Evolutionary conservation across 352 stramenopile species (phyloP), one percentile per base, ranked within the genome.

Genomic region (Pythium rhizo-oryzae): DNA sequence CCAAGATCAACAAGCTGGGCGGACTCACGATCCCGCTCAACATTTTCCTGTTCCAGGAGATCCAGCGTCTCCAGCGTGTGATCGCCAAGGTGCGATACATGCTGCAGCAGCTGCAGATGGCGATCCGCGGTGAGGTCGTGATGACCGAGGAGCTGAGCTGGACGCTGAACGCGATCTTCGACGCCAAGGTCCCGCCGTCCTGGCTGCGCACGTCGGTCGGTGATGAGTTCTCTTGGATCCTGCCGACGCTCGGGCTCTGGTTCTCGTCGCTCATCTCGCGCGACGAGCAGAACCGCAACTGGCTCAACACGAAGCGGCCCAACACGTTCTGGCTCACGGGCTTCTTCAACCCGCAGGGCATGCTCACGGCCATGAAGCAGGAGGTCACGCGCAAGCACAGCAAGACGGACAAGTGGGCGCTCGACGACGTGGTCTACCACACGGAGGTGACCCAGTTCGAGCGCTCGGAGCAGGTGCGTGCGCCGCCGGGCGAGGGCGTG

Each of bases 361-460:
- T 99, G 83, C 84, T 99, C 41, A 99, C 97, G 51, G 97, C 97
- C 44, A 99, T 99, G 94, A 99, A 99, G 79, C 97, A 99, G 75
- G 97, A 99, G 72, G 97, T 99, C 4, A 99, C 96, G 46, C 89
- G 96, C 19, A 97, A 97, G 66, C 96, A 99, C 82, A 91, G 80
- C 37, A 98, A 98, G 84, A 96, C 89, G 18, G 93, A 99, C 73
- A 98, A 98, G 74, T 99, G 96, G 97, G 94, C 97, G 16, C 80
- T 99, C 11, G 97, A 99, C 74, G 97, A 99, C 70, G 96, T 99
- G 4, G 91, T 99, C 6, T 99, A 99, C 74, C 94, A 99, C 73
- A 99, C 93, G 0, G 96, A 99, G 75, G 96, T 99, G 21, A 99
- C 95, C 25, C 84, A 90, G 24, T 98, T 98, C 74, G 96, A 98